Percentiles rank a stretch among this genome's conserved stretches.
phyloP scores from a whole-genome alignment of 2,329 filamentous ascomycete genomes.

The Pestalotiopsis sp. region DNA sequence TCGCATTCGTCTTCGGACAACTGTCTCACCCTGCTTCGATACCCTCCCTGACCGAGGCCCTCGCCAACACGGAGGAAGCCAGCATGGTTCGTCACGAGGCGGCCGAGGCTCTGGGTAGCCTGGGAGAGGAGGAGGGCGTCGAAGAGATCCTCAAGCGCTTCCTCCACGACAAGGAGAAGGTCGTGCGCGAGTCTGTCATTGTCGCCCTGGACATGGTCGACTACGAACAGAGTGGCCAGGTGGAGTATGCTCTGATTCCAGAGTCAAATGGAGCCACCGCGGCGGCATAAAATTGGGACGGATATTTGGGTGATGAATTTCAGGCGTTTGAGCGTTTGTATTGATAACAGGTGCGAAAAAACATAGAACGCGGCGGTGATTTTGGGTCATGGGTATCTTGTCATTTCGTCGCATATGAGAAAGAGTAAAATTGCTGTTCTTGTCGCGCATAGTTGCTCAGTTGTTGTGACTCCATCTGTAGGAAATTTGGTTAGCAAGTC shows the following conservation, averaged over 20 bases:
- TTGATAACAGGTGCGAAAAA: constrained; percentile 18
- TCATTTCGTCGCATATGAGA: not conserved
- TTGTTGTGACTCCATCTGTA: constrained; percentile 44
- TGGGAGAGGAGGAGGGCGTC: constrained; percentile 92
- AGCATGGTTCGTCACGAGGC: constrained; percentile 99
- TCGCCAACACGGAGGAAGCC: constrained; percentile 79
- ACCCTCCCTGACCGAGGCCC: constrained; percentile 76
- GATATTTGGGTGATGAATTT: not conserved
- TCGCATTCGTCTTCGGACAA: constrained; percentile 98
- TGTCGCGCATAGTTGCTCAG: constrained; percentile 29
- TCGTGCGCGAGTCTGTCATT: constrained; percentile 91
- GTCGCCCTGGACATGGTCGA: constrained; percentile 98
- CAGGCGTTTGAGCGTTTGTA: constrained; percentile 9
- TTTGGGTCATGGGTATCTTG: constrained; percentile 3
- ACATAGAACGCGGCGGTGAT: constrained; percentile 7
- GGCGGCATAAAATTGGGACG: constrained; percentile 27
- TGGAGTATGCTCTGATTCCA: constrained; percentile 91
- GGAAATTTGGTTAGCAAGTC: constrained; percentile 15
- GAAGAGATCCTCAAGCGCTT: constrained; percentile 84
- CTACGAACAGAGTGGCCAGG: constrained; percentile 85
- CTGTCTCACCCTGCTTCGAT: constrained; percentile 96
- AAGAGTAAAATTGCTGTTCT: not conserved
- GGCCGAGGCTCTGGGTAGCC: constrained; percentile 90
- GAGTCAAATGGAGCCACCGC: constrained; percentile 50
- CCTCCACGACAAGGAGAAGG: constrained; percentile 86